phyloP scores from a whole-genome alignment of 2,329 filamentous ascomycete species.

The Fusarium fracticaudum region DNA sequence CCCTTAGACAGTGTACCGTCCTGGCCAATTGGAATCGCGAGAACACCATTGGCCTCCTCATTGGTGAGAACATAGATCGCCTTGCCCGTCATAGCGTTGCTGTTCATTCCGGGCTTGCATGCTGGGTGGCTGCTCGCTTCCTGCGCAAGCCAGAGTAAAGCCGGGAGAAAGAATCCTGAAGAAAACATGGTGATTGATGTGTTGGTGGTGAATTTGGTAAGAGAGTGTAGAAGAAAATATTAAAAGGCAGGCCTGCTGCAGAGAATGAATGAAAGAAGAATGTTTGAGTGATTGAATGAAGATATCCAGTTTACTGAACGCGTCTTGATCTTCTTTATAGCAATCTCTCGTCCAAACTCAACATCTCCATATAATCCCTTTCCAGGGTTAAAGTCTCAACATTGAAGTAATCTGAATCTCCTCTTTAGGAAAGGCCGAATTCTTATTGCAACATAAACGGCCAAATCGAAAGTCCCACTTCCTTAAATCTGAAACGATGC shows the following conservation, averaged over 20 bases:
- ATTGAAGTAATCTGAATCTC: conserved; percentile 4
- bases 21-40: conserved; percentile 57
- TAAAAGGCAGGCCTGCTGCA: conserved; percentile 5
- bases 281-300: not conserved
- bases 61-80: conserved; percentile 68
- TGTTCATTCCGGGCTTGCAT: not conserved
- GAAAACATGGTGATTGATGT: not conserved
- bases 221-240: not conserved
- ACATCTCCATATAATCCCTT: not conserved
- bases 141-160: not conserved
- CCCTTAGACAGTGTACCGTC: conserved; percentile 59
- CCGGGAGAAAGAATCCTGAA: not conserved
- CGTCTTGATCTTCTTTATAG: not conserved
- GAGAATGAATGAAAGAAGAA: not conserved
- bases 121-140: conserved; percentile 8
- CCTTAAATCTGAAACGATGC: not conserved
- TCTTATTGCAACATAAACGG: not conserved
- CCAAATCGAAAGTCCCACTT: not conserved
- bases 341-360: fast-evolving
- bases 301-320: not conserved
- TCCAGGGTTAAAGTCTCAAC: not conserved
- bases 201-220: not conserved
- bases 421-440: not conserved
- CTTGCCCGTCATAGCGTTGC: conserved; percentile 41
- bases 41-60: conserved; percentile 57